Evolutionary conservation across 768 basidiomycete genomes (phyloP).

Genomic region (Boletus sp.): DNA sequence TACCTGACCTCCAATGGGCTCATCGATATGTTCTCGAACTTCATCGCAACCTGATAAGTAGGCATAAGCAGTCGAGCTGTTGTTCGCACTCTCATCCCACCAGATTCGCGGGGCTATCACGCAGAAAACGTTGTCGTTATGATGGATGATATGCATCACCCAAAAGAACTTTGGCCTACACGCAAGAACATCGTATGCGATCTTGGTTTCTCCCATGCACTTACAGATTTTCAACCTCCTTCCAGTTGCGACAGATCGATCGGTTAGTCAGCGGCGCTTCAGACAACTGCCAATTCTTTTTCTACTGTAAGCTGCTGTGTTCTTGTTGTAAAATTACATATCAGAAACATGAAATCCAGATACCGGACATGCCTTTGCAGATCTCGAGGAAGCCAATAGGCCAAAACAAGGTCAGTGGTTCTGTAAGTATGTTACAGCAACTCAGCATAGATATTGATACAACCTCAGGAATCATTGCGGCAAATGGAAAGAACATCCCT

Average conservation of each 20-base stretch:
- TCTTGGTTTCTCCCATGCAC: background rate
- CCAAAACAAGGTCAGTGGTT: conserved; percentile 43
- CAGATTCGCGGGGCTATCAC: conserved; percentile 31
- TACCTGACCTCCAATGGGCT: background rate
- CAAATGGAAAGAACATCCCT: conserved; percentile 1
- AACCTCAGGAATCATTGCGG: background rate
- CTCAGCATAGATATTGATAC: background rate
- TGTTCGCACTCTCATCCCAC: background rate
- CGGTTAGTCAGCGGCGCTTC: conserved; percentile 41
- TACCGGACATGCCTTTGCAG: conserved; percentile 9
- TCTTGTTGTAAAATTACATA: background rate
- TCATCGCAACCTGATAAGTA: conserved; percentile 3
- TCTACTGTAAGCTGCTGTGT: conserved; percentile 44
- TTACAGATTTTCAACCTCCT: background rate
- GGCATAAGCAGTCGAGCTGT: background rate
- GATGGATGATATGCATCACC: background rate
- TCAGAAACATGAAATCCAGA: background rate
- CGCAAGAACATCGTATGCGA: conserved; percentile 41
- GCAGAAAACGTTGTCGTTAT: conserved; percentile 41
- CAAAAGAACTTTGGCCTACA: conserved; percentile 37
- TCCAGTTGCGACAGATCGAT: conserved; percentile 41
- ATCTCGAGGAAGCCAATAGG: conserved; percentile 41
- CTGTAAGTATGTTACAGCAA: background rate
- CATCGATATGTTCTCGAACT: conserved; percentile 1
- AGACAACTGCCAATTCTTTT: conserved; percentile 46